Percentiles rank a stretch among this genome's conserved stretches.
These are phyloP conservation scores for Podospora pseudopauciseta DNA, from an alignment of 495 filamentous ascomycete genomes.

Conservation along the genomic window DNA sequence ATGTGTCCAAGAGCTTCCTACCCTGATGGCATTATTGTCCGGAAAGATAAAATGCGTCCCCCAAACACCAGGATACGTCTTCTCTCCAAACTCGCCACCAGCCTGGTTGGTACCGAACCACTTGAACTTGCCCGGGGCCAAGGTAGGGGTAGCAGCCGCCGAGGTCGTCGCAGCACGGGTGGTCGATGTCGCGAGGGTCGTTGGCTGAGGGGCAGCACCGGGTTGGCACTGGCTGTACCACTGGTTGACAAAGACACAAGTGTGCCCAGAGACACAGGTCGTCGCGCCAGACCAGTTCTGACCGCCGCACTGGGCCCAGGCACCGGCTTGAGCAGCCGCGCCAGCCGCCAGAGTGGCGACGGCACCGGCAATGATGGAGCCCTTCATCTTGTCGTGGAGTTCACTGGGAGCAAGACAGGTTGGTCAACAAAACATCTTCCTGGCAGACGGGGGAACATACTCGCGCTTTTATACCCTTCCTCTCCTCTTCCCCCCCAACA, in stretches of 20 bases:
- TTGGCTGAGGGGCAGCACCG: conserved; percentile 15
- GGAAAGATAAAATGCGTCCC: conserved; percentile 61
- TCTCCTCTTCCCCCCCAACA: not conserved
- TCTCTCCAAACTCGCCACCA: conserved; percentile 53
- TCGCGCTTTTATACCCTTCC: conserved; percentile 1
- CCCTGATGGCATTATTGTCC: conserved; percentile 42
- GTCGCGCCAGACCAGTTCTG: conserved; percentile 37
- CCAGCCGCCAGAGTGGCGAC: conserved; percentile 26
- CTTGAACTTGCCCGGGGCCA: conserved; percentile 33
- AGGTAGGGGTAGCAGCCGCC: conserved; percentile 14
- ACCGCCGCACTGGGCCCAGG: conserved; percentile 49
- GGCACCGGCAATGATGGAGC: conserved; percentile 25
- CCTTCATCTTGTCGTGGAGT: conserved; percentile 25
- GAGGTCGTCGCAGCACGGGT: conserved; percentile 17
- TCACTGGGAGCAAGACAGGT: conserved; percentile 1
- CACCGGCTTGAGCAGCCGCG: conserved; percentile 26
- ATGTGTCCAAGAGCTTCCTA: conserved; percentile 23
- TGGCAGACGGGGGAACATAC: not conserved
- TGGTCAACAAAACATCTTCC: conserved; percentile 5
- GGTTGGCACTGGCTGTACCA: conserved; percentile 46
- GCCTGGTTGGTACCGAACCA: conserved; percentile 49
- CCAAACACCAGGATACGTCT: conserved; percentile 50
- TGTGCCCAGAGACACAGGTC: conserved; percentile 39
- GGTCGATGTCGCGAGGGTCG: conserved; percentile 19
- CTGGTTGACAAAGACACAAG: conserved; percentile 40